Base-by-base conservation (phyloP, 2,329 filamentous ascomycete genomes). In the Coniochaeta sp. region DNA sequence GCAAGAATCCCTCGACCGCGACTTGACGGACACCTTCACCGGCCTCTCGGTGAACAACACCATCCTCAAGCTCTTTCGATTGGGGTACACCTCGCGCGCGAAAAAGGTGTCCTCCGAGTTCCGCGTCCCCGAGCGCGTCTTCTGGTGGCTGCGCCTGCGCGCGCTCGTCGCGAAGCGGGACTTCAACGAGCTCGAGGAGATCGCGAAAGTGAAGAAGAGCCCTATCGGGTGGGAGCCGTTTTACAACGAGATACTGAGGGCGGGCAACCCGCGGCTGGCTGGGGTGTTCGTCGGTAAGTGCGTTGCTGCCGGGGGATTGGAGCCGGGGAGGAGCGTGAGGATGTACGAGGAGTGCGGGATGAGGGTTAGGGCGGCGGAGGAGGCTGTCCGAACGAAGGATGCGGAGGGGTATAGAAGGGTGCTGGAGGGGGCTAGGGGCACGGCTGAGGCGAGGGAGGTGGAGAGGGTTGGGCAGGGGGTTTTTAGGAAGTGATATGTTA, bases 221-320 rank as follows among this genome's bases (percentile, higher is more conserved):
- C 89, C 92, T 0, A 97, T 99, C 65, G 92, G 92, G 10, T 99
- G 94, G 94, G 90, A 95, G 84, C 90, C 92, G 0, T 99, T 95
- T 70, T 96, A 89, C 75, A 95, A 94, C 64, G 86, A 95, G 61
- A 83, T 89, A 26, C 75, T 97, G 1, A 85, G 87, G 46, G 94
- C 94, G 1, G 94, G 94, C 45, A 97, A 97, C 64, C 86, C 89
- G 5, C 87, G 91, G 55, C 77, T 96, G 14, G 94, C 94, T 1
- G 81, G 86, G 1, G 67, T 82, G 5, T 97, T 96, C 68, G 83
- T 97, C 49, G 84, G 89, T 3, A 97, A 97, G 69, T 96, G 91
- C 72, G 86, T 85, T 14, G 38, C 38, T 8, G 38, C 38, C 8
- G 28, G 45, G 8, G 76, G 77, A 51, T 66, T 95, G 46, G 78